Evolutionary conservation across 805 yeast species (phyloP).

Genomic region (Tetrapisispora arboricola): DNA sequence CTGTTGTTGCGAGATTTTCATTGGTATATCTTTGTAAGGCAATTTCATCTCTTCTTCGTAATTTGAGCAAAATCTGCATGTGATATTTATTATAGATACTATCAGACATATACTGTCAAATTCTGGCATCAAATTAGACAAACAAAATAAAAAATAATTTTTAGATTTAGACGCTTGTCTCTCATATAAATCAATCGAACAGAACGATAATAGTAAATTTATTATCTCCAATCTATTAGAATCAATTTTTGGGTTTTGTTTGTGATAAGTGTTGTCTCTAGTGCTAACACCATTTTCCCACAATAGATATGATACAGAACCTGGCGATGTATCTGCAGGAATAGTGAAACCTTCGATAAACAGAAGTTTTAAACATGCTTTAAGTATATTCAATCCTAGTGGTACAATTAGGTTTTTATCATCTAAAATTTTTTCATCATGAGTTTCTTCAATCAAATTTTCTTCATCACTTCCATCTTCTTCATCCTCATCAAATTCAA

Average conservation of each 20-base stretch:
- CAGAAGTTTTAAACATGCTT: constrained; percentile 18
- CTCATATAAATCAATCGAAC: constrained; percentile 52
- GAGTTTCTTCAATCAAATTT: not conserved
- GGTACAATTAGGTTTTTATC: constrained; percentile 13
- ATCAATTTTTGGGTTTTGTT: constrained; percentile 39
- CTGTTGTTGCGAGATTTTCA: constrained; percentile 14
- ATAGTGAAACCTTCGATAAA: constrained; percentile 25
- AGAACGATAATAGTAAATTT: constrained; percentile 47
- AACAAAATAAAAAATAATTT: constrained; percentile 47
- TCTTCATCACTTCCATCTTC: constrained; percentile 1
- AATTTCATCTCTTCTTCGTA: constrained; percentile 25
- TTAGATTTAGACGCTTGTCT: constrained; percentile 19
- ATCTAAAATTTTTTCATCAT: not conserved
- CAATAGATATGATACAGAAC: constrained; percentile 19
- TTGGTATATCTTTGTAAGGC: constrained; percentile 11
- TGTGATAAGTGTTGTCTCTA: constrained; percentile 21
- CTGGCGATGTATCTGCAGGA: constrained; percentile 14
- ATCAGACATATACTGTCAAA: constrained; percentile 41
- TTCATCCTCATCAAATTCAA: not conserved
- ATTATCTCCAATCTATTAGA: constrained; percentile 59
- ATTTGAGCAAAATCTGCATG: constrained; percentile 41
- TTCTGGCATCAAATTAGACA: constrained; percentile 36
- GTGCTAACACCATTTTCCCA: constrained; percentile 82
- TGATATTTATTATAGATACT: constrained; percentile 60
- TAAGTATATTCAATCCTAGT: constrained; percentile 28